These are phyloP conservation scores for Penicillium decumbens DNA, from an alignment of 2,329 filamentous ascomycete species.

Conservation along the genomic window DNA sequence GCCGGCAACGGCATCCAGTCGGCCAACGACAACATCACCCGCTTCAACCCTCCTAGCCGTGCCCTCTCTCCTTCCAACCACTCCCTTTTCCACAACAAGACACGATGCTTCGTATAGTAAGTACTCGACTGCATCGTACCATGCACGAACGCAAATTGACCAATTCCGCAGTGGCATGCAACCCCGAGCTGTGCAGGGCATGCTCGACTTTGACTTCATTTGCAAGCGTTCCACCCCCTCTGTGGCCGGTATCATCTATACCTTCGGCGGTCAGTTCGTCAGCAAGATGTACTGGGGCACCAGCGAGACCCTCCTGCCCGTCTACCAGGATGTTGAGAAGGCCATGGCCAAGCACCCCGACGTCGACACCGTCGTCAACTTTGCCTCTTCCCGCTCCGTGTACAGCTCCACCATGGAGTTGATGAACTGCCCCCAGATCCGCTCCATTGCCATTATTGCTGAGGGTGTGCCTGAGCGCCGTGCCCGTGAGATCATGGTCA, in stretches of 20 bases:
- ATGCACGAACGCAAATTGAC: neutral
- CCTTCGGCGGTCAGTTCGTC: slow-evolving; percentile 98
- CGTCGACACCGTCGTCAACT: slow-evolving; percentile 98
- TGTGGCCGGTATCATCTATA: slow-evolving; percentile 99
- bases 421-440: slow-evolving; percentile 95
- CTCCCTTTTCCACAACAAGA: slow-evolving; percentile 98
- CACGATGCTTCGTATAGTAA: slow-evolving; percentile 97
- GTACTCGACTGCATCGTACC: slow-evolving; percentile 27
- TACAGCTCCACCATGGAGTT: slow-evolving; percentile 98
- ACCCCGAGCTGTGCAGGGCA: slow-evolving; percentile 84
- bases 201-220: slow-evolving; percentile 99
- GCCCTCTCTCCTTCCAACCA: slow-evolving; percentile 84
- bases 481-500: slow-evolving; percentile 94
- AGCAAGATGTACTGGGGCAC: slow-evolving; percentile 99
- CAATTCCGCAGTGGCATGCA: slow-evolving; percentile 69
- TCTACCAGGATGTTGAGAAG: slow-evolving; percentile 92
- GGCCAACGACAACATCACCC: slow-evolving; percentile 98
- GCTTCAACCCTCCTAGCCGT: slow-evolving; percentile 88
- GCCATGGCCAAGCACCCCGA: slow-evolving; percentile 95
- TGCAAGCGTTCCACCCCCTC: slow-evolving; percentile 97
- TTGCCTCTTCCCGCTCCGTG: slow-evolving; percentile 96
- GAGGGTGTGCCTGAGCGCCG: slow-evolving; percentile 98
- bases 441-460: slow-evolving; percentile 98
- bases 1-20: slow-evolving; percentile 47
- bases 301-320: slow-evolving; percentile 95